Conservation (phyloP, 2,329 filamentous ascomycete species). For the Colletotrichum sublineola region DNA sequence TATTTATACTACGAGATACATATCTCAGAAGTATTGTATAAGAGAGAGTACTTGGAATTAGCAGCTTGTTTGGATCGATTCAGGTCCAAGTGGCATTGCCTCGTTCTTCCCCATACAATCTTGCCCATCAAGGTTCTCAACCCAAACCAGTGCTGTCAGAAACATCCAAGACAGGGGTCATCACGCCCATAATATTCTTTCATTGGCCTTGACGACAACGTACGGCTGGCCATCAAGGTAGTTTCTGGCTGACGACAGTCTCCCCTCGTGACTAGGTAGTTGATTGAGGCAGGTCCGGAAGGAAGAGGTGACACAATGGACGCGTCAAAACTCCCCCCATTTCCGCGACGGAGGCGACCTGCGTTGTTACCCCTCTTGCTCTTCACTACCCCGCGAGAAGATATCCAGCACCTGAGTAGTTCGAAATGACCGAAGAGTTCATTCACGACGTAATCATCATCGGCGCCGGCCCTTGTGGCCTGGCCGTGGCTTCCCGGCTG, state of each 20-base stretch:
- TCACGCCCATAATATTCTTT: constrained; percentile 2
- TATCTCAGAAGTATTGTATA: not conserved
- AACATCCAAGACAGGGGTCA: constrained; percentile 38
- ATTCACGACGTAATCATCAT: constrained; percentile 78
- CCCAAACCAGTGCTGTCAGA: constrained; percentile 15
- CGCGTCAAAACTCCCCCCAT: constrained; percentile 21
- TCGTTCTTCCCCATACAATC: constrained; percentile 16
- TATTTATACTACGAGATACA: not conserved
- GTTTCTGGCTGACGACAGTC: constrained; percentile 9
- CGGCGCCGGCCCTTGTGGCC: constrained; percentile 80
- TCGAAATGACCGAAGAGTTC: constrained; percentile 32
- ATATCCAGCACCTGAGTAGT: not conserved
- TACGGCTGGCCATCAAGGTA: constrained; percentile 37
- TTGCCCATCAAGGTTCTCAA: constrained; percentile 39
- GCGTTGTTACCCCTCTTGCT: not conserved
- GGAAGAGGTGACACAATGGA: not conserved
- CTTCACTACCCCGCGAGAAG: not conserved
- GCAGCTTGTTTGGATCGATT: constrained; percentile 12
- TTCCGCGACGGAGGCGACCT: not conserved
- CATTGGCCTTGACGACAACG: constrained; percentile 16
- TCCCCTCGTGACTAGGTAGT: constrained; percentile 4
- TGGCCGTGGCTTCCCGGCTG: constrained; percentile 79
- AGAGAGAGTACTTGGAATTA: too few relatives aligned
- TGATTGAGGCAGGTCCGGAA: not conserved
- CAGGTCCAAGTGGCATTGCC: constrained; percentile 4